phyloP scores from a whole-genome alignment of 2,329 filamentous ascomycete genomes.

The Chaetomiaceae sp. region DNA sequence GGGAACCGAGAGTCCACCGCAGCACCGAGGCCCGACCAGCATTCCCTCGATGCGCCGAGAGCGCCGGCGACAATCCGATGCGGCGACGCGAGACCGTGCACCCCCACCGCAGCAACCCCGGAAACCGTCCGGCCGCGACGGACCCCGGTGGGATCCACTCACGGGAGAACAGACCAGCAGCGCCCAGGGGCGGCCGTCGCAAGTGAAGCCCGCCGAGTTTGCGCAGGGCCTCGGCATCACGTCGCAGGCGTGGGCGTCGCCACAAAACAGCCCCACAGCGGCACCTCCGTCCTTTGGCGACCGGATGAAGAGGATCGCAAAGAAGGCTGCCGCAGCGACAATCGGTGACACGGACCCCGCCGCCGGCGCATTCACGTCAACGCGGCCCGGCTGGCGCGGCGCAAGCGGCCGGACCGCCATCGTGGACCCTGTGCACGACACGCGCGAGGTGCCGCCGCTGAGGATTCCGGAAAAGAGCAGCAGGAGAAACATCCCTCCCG shows the following conservation, averaged over 20 bases:
- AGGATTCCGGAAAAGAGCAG: conserved; percentile 50
- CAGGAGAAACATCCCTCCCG: conserved; percentile 35
- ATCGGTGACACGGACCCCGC: conserved; percentile 32
- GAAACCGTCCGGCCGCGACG: conserved; percentile 36
- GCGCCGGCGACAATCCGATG: conserved; percentile 43
- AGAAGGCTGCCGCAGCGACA: conserved; percentile 24
- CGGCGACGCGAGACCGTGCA: conserved; percentile 36
- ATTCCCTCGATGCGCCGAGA: conserved; percentile 52
- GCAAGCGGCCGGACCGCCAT: conserved; percentile 64
- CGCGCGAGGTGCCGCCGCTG: conserved; percentile 51
- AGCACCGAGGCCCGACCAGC: conserved; percentile 32
- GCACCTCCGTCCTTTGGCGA: conserved; percentile 39
- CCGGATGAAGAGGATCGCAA: conserved; percentile 41
- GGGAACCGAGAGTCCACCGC: conserved; percentile 25
- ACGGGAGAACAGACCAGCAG: conserved; percentile 62
- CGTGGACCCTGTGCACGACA: conserved; percentile 61
- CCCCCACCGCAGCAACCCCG: conserved; percentile 28
- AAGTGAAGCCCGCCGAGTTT: conserved; percentile 52
- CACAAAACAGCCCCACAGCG: conserved; percentile 28
- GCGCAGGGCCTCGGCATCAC: conserved; percentile 35
- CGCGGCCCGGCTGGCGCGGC: conserved; percentile 64
- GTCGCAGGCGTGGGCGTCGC: conserved; percentile 24
- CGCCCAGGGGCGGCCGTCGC: conserved; percentile 50
- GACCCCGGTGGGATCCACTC: conserved; percentile 59
- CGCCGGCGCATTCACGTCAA: conserved; percentile 34